Evolutionary conservation across 2,329 filamentous ascomycete genomes (phyloP).

Genomic region (Clonostachys byssicola): DNA sequence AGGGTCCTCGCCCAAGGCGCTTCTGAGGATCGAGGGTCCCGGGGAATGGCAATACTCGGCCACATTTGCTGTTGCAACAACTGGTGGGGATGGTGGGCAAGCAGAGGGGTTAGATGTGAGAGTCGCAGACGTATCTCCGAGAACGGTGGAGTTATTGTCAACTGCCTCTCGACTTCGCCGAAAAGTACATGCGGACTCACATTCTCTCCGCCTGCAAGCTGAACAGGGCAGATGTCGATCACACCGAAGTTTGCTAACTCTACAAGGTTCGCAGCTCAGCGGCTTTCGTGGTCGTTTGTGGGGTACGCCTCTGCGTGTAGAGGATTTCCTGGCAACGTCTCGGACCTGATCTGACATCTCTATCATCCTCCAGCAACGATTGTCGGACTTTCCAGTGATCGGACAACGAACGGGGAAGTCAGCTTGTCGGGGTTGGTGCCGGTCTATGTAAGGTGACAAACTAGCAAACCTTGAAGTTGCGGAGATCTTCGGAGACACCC

Average conservation of each 20-base stretch:
- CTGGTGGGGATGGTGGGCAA: neutral
- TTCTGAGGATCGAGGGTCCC: too few relatives aligned
- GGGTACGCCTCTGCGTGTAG: neutral
- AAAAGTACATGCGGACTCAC: neutral
- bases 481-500: too few relatives aligned
- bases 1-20: too few relatives aligned
- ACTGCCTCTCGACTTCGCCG: neutral
- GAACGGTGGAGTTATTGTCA: neutral
- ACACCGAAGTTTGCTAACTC: conserved; percentile 8
- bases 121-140: neutral
- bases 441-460: too few relatives aligned
- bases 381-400: too few relatives aligned
- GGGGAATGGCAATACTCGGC: neutral
- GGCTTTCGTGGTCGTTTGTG: conserved; percentile 1
- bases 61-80: neutral
- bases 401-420: too few relatives aligned
- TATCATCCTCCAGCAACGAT: too few relatives aligned
- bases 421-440: too few relatives aligned
- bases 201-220: conserved; percentile 4
- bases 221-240: conserved; percentile 8
- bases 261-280: conserved; percentile 7
- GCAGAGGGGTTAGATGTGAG: neutral
- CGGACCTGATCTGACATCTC: too few relatives aligned
- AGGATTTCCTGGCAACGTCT: too few relatives aligned
- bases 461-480: too few relatives aligned